Evolutionary conservation across 2,329 filamentous ascomycete genomes (phyloP), one percentile per base, ranked within the genome.

Genomic region (Lachnellula hyalina): DNA sequence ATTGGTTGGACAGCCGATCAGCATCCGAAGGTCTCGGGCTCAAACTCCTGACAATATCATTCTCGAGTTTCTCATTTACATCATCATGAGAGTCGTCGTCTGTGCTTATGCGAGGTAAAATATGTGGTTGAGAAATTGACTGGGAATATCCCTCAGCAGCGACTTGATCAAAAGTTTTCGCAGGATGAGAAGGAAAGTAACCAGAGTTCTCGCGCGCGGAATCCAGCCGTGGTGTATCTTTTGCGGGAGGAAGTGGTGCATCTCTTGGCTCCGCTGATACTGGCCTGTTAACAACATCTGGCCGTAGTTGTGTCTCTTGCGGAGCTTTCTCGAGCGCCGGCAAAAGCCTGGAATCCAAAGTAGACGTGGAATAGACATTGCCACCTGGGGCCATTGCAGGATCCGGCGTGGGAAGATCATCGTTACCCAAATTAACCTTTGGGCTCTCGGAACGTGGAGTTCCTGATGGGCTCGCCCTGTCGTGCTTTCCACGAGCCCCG

Each of bases 11-110:
- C 11, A 52, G 11, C 14, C 21, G 49, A 41, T 52, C 53, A 6
- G 64, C 47, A 47, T 62, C 47, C 5, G 71, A 64, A 32, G 71
- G 71, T 12, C 74, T 67, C 0, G 84, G 79, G 52, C 78, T 84
- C 2, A 92, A 74, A 42, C 83, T 87, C 55, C 81, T 83, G 51
- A 90, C 83, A 52, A 92, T 92, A 63, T 92, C 89, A 56, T 89
- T 85, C 28, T 84, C 79, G 47, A 92, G 69, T 53, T 81, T 77
- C 61, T 92, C 88, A 63, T 81, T 90, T 64, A 90, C 87, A 61
- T 85, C 82, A 55, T 68, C 62, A 42, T 65, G 44, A 19, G 57
- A 45, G 23, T 32, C 25, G 36, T 53, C 50, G 23, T 68, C 62
- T 15, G 55, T 63, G 35, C 59, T 64, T 17, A 64, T 28, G 2